Evolutionary conservation across 192 early-diverging fungal species (phyloP).

Genomic region (Kickxella alabastrina): DNA sequence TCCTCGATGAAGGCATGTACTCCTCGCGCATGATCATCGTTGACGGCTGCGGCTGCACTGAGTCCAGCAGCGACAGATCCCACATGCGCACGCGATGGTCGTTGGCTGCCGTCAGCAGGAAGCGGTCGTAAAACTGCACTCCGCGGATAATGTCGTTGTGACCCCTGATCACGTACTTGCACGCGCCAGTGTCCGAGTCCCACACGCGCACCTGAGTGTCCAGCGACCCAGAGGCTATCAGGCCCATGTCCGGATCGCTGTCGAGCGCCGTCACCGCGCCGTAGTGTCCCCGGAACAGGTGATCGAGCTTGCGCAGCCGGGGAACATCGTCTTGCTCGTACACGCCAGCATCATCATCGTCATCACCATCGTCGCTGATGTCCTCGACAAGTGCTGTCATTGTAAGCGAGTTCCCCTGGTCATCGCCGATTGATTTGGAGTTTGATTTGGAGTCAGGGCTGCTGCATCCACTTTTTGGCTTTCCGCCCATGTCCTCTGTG

Average conservation of each 20-base stretch:
- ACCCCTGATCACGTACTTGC: slow-evolving; percentile 30
- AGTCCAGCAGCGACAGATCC: slow-evolving; percentile 59
- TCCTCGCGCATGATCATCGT: slow-evolving; percentile 46
- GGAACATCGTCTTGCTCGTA: slow-evolving; percentile 34
- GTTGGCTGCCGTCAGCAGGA: slow-evolving; percentile 59
- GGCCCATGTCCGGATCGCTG: slow-evolving; percentile 55
- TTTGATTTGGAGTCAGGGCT: neutral
- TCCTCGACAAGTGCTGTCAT: slow-evolving; percentile 11
- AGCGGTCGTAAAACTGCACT: slow-evolving; percentile 39
- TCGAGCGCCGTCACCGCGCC: slow-evolving; percentile 58
- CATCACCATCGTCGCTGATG: slow-evolving; percentile 14
- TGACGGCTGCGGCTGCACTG: slow-evolving; percentile 53
- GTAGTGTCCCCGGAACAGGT: slow-evolving; percentile 56
- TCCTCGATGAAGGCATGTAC: neutral
- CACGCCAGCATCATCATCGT: neutral
- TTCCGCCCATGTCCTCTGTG: no score
- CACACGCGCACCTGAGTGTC: slow-evolving; percentile 70
- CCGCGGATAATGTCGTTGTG: slow-evolving; percentile 35
- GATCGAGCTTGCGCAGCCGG: slow-evolving; percentile 22
- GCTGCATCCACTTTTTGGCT: no score
- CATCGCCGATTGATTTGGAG: neutral
- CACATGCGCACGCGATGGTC: slow-evolving; percentile 67
- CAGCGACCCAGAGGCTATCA: slow-evolving; percentile 60
- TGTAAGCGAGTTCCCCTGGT: neutral
- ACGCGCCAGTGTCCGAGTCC: slow-evolving; percentile 47